These are phyloP conservation scores for Cadophora sp. DNA, from an alignment of 2,329 filamentous ascomycete genomes.

Conservation along the genomic window DNA sequence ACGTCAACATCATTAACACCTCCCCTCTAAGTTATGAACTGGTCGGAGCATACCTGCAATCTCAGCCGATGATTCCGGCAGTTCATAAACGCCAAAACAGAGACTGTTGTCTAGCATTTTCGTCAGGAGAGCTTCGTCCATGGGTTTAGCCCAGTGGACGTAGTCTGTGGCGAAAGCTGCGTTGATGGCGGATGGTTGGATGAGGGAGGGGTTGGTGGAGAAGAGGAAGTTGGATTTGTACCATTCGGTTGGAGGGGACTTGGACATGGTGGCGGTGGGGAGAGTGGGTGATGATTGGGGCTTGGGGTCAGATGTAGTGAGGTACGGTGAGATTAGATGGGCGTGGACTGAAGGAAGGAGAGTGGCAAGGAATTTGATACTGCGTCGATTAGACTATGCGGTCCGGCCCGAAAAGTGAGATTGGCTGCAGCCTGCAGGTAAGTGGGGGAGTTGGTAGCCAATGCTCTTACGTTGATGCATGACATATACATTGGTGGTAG, in stretches of 20 bases:
- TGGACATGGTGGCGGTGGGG: slow-evolving; percentile 34
- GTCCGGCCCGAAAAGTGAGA: background rate
- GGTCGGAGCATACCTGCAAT: slow-evolving; percentile 43
- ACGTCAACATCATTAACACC: background rate
- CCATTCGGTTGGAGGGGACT: slow-evolving; percentile 48
- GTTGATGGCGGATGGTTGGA: slow-evolving; percentile 62
- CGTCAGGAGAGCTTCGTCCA: slow-evolving; percentile 56
- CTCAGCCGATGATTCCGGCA: slow-evolving; percentile 44
- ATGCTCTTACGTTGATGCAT: too few species aligned
- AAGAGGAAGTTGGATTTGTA: slow-evolving; percentile 62
- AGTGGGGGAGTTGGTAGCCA: background rate
- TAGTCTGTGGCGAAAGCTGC: slow-evolving; percentile 61
- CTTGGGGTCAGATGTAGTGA: background rate
- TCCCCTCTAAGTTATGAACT: background rate
- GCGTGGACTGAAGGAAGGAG: background rate
- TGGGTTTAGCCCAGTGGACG: slow-evolving; percentile 65
- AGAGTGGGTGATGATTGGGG: background rate
- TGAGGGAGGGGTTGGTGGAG: slow-evolving; percentile 63
- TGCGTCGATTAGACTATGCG: background rate
- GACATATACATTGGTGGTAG: too few species aligned
- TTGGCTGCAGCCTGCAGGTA: background rate
- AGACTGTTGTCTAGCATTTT: slow-evolving; percentile 64
- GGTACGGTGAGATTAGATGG: background rate
- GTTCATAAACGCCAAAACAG: slow-evolving; percentile 63
- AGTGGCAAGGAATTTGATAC: background rate